Evolutionary conservation across 2,329 filamentous ascomycete species (phyloP).

Genomic region (Fusarium floridanum): DNA sequence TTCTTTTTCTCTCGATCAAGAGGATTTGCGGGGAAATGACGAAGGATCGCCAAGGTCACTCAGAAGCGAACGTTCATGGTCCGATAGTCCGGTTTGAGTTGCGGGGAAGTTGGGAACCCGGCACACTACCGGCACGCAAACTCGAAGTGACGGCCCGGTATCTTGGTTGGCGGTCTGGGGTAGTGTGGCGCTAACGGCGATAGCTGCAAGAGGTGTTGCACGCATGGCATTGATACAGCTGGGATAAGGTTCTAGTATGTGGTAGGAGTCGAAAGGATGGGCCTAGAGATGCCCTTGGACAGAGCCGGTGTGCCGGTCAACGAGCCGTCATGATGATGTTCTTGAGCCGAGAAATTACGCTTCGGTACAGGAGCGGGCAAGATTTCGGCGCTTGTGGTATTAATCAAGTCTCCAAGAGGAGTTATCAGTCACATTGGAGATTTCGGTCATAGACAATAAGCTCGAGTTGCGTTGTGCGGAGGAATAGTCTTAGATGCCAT

Average conservation of each 20-base stretch:
- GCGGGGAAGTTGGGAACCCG: slow-evolving; percentile 5
- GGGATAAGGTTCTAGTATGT: neutral
- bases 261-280: neutral
- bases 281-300: neutral
- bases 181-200: neutral
- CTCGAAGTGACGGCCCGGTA: slow-evolving; percentile 1
- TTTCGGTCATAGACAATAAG: no score
- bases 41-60: neutral
- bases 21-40: slow-evolving; percentile 9
- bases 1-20: neutral
- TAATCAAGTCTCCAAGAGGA: no score
- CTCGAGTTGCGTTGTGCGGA: neutral
- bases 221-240: neutral
- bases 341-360: neutral
- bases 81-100: neutral
- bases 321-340: neutral
- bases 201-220: neutral
- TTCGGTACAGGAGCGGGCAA: neutral
- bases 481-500: neutral
- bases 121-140: slow-evolving; percentile 4
- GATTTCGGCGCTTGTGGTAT: neutral
- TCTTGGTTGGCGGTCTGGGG: slow-evolving; percentile 8
- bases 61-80: neutral
- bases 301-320: neutral
- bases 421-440: no score